Evolutionary conservation across 2,329 filamentous ascomycete genomes (phyloP).

Genomic region (Fusarium oxysporum): DNA sequence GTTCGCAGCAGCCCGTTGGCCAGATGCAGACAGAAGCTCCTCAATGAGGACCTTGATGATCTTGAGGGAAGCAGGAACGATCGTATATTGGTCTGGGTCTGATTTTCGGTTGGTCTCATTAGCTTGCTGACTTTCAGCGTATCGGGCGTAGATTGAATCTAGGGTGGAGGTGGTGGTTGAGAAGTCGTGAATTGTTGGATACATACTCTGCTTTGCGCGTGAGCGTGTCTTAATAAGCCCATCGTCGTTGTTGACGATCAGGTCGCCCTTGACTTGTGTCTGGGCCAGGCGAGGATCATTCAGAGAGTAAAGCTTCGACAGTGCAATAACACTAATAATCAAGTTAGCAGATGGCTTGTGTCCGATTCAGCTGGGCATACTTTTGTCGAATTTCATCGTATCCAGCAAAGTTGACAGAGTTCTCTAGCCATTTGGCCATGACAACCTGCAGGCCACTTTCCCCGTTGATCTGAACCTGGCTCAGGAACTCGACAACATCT

Average conservation of each 20-base stretch:
- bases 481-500: slow-evolving; percentile 93
- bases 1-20: slow-evolving; percentile 68
- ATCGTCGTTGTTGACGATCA: slow-evolving; percentile 82
- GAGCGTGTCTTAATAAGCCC: slow-evolving; percentile 91
- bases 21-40: slow-evolving; percentile 86
- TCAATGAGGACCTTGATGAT: slow-evolving; percentile 96
- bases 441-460: slow-evolving; percentile 90
- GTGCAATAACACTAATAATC: slow-evolving; percentile 79
- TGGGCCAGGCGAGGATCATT: slow-evolving; percentile 83
- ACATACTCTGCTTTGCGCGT: slow-evolving; percentile 82
- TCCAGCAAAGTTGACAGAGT: slow-evolving; percentile 96
- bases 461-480: slow-evolving; percentile 82
- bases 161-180: slow-evolving; percentile 31
- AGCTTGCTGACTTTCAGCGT: slow-evolving; percentile 41
- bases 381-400: slow-evolving; percentile 98
- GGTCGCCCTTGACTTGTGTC: slow-evolving; percentile 89
- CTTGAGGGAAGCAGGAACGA: slow-evolving; percentile 89
- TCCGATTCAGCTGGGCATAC: slow-evolving; percentile 60
- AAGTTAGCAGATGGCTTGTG: slow-evolving; percentile 46
- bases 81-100: slow-evolving; percentile 91
- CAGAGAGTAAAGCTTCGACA: slow-evolving; percentile 90
- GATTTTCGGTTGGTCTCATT: slow-evolving; percentile 37
- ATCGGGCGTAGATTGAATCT: slow-evolving; percentile 37
- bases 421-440: slow-evolving; percentile 94
- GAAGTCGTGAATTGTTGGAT: slow-evolving; percentile 30